phyloP scores from a whole-genome alignment of 257 asterid species.

The Apocynum venetum region DNA sequence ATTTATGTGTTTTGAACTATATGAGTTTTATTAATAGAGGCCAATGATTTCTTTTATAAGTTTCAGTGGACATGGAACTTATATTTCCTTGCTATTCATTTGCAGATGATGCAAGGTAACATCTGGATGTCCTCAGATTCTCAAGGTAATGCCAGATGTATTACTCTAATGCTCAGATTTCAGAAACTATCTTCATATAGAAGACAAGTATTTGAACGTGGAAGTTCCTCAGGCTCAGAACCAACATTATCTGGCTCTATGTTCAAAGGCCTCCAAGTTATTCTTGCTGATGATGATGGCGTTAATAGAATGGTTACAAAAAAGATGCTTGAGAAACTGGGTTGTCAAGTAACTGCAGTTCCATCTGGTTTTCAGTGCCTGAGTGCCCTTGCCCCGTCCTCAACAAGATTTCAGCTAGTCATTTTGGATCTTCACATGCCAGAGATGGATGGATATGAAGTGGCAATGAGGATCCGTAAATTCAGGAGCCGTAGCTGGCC shows the following conservation, averaged over 20 bases:
- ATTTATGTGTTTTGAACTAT: not conserved
- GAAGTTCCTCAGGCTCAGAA: constrained; percentile 16
- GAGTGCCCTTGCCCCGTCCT: constrained; percentile 34
- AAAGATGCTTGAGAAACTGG: constrained; percentile 41
- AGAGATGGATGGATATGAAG: constrained; percentile 49
- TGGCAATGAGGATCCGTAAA: constrained; percentile 39
- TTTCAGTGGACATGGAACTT: not conserved
- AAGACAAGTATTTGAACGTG: constrained; percentile 30
- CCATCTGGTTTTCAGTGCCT: constrained; percentile 41
- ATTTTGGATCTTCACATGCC: constrained; percentile 52
- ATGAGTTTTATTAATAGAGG: not conserved
- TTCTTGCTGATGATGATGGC: constrained; percentile 36
- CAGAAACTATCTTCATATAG: constrained; percentile 36
- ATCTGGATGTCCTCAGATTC: constrained; percentile 44
- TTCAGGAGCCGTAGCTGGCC: constrained; percentile 43
- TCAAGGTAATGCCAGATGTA: constrained; percentile 31
- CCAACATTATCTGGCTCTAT: constrained; percentile 18
- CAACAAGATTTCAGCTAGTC: constrained; percentile 28
- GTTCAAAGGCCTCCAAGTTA: constrained; percentile 35
- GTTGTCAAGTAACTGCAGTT: constrained; percentile 42
- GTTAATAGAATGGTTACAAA: constrained; percentile 40
- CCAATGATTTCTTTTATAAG: not conserved
- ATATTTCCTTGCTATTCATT: not conserved
- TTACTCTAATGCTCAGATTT: constrained; percentile 36
- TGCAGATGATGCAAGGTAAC: constrained; percentile 51